phyloP scores from a whole-genome alignment of 805 yeast genomes.

The Yamadazyma phyllophila region DNA sequence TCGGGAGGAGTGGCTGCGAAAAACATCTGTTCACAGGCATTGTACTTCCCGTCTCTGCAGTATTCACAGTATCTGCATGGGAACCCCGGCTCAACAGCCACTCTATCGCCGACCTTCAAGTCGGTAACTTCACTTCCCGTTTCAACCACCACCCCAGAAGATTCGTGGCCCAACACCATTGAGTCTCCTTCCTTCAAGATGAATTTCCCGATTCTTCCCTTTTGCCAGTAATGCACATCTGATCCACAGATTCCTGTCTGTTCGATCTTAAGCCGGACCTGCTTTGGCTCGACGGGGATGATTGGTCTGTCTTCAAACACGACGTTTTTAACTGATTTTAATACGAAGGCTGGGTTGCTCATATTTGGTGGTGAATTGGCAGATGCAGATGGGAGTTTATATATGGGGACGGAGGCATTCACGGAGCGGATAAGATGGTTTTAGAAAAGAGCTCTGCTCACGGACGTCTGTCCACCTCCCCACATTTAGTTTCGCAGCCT shows the following conservation, averaged over 20 bases:
- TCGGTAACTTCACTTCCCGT: slow-evolving; percentile 50
- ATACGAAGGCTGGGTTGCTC: slow-evolving; percentile 17
- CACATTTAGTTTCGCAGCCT: neutral
- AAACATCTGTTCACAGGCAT: slow-evolving; percentile 18
- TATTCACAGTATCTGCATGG: slow-evolving; percentile 41
- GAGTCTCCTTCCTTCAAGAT: slow-evolving; percentile 26
- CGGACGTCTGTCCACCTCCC: slow-evolving; percentile 8
- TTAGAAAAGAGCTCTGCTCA: neutral
- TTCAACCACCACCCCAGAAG: slow-evolving; percentile 45
- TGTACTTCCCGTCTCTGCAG: slow-evolving; percentile 21
- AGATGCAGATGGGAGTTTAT: neutral
- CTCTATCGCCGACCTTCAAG: slow-evolving; percentile 44
- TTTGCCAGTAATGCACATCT: slow-evolving; percentile 23
- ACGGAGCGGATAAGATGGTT: neutral
- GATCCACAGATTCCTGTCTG: slow-evolving; percentile 23
- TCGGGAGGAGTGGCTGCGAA: slow-evolving; percentile 23
- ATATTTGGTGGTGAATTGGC: neutral
- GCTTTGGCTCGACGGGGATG: slow-evolving; percentile 16
- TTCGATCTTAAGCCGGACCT: slow-evolving; percentile 20
- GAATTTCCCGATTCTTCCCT: slow-evolving; percentile 27
- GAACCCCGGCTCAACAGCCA: slow-evolving; percentile 54
- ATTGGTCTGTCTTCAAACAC: slow-evolving; percentile 15
- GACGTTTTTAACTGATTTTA: slow-evolving; percentile 15
- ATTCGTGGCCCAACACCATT: slow-evolving; percentile 46
- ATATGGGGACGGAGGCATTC: neutral